Base-by-base conservation (phyloP, 1,284 basidiomycete genomes). In the Sanghuangporus sanghuang region DNA sequence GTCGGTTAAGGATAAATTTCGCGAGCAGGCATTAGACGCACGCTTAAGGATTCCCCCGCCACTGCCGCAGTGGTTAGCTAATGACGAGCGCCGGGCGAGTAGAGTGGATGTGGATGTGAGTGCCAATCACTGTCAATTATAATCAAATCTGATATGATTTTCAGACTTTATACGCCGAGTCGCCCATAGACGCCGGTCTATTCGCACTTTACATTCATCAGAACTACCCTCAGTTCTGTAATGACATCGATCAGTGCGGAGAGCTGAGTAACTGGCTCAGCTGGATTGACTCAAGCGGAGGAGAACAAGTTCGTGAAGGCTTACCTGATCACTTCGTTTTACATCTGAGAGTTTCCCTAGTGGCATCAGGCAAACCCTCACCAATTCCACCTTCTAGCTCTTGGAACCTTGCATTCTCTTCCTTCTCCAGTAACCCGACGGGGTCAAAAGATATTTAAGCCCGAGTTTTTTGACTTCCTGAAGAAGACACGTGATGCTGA, bases 161-260 rank as follows among this genome's bases (percentile, higher is more conserved):
- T 4, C 70, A 95, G 93, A 72, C 72, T 11, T 76, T 97, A 3
- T 93, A 93, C 70, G 85, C 90, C 0, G 91, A 95, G 67, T 90
- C 94, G 0, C 95, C 96, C 0, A 89, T 99, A 52, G 96, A 98
- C 73, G 85, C 93, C 0, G 92, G 92, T 0, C 79, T 97, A 1
- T 91, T 96, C 66, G 88, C 89, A 6, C 77, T 96, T 3, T 99
- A 98, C 73, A 81, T 96, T 2, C 95, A 98, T 68, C 95, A 98
- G 72, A 98, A 98, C 72, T 93, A 95, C 67, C 83, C 89, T 0
- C 86, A 88, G 59, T 99, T 94, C 72, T 94, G 90, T 70, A 76
- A 82, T 46, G 85, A 89, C 32, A 73, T 96, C 0, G 92, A 96
- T 3, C 80, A 98, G 65, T 89, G 88, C 66, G 82, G 83, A 2